phyloP scores from a whole-genome alignment of 495 filamentous ascomycete species.

The Thermothielavioides terrestris region DNA sequence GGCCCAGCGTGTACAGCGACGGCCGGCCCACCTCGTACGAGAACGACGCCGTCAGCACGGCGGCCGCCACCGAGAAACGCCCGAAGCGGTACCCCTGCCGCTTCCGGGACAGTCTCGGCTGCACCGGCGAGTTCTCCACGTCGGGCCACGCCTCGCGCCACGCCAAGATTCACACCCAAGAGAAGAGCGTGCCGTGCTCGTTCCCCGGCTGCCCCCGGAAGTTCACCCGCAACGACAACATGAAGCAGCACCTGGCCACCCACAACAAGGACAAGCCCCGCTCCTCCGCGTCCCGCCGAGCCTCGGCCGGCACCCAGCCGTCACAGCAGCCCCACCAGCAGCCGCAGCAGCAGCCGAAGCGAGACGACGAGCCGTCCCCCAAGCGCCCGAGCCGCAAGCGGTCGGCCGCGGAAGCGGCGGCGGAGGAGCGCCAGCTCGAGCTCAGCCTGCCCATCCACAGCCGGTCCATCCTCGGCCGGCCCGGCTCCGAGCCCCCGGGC shows the following conservation, averaged over 20 bases:
- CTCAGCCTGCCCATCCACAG: too few relatives aligned
- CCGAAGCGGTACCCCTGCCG: conserved; percentile 60
- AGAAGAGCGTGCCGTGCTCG: conserved; percentile 84
- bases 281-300: conserved; percentile 25
- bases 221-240: conserved; percentile 95
- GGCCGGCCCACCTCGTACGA: conserved; percentile 25
- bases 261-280: conserved; percentile 55
- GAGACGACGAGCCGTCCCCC: too few relatives aligned
- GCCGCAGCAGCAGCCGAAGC: too few relatives aligned
- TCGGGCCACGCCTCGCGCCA: conserved; percentile 95
- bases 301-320: conserved; percentile 27
- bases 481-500: too few relatives aligned
- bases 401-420: too few relatives aligned
- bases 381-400: too few relatives aligned
- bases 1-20: conserved; percentile 24
- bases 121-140: conserved; percentile 82
- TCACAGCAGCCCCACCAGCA: background rate
- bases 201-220: conserved; percentile 73
- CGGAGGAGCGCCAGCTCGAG: too few relatives aligned
- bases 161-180: conserved; percentile 92
- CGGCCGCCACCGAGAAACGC: conserved; percentile 28
- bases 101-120: conserved; percentile 55
- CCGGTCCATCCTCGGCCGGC: too few relatives aligned
- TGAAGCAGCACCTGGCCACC: conserved; percentile 94
- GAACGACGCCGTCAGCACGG: conserved; percentile 12